Percentiles rank a stretch among this genome's conserved stretches.
These are phyloP conservation scores for Backusella morwellensis DNA, from an alignment of 192 early-diverging fungal genomes.

Conservation along the genomic window DNA sequence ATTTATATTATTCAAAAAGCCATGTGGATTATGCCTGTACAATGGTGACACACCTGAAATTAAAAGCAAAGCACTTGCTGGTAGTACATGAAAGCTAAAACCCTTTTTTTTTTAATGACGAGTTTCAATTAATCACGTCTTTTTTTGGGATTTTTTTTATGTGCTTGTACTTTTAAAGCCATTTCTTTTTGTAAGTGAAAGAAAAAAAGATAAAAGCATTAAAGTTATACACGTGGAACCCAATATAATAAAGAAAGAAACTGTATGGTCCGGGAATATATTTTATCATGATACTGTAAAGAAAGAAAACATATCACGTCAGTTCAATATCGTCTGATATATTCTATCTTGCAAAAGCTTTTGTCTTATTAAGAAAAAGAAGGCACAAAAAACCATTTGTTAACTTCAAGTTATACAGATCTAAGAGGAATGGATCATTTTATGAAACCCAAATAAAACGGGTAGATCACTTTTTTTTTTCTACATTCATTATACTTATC, in stretches of 20 bases:
- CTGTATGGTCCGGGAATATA: not conserved
- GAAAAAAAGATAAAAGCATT: not conserved
- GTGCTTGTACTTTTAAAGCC: not conserved
- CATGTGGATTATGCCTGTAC: not conserved
- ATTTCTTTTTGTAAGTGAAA: not conserved
- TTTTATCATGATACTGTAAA: not conserved
- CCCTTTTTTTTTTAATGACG: not conserved
- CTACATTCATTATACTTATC: not conserved
- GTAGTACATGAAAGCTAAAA: not conserved
- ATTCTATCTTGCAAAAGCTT: not conserved
- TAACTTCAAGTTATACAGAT: not conserved
- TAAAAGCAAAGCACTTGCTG: not conserved
- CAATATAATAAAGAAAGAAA: not conserved
- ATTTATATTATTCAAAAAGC: not conserved
- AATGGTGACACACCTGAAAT: not conserved
- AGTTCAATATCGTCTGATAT: not conserved
- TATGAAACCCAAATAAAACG: not conserved
- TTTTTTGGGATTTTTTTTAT: not conserved
- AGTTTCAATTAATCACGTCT: not conserved
- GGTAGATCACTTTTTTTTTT: not conserved
- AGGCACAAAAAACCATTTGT: not conserved
- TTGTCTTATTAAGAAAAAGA: not conserved
- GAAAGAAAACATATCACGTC: not conserved
- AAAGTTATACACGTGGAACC: not conserved
- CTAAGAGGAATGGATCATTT: not conserved